A percentile compares a stretch with the other conserved stretches of the same genome.
phyloP scores from a whole-genome alignment of 805 yeast species.

The Metschnikowia aberdeeniae region DNA sequence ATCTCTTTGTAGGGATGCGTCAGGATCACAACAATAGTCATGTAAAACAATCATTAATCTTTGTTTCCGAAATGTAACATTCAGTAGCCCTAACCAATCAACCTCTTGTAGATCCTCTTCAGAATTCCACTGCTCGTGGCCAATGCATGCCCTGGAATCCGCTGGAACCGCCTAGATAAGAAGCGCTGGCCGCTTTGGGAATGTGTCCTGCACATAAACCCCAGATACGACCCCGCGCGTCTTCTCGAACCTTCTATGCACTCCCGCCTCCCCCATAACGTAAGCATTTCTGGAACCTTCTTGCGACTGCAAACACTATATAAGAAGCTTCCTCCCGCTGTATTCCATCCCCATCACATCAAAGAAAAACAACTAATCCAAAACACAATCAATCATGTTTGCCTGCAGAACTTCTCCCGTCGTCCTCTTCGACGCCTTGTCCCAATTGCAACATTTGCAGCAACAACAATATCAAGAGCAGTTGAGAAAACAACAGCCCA shows the following conservation, averaged over 20 bases:
- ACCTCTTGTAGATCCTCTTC: too few species aligned
- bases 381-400: conserved; percentile 10
- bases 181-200: too few species aligned
- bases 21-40: background rate
- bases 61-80: background rate
- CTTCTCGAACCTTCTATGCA: conserved; percentile 4
- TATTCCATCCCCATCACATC: background rate
- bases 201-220: background rate
- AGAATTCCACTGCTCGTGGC: too few species aligned
- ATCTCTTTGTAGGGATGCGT: conserved; percentile 20
- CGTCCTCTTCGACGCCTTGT: conserved; percentile 12
- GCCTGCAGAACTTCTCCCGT: conserved; percentile 14
- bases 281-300: conserved; percentile 11
- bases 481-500: conserved; percentile 17
- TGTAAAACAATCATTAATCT: background rate
- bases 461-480: conserved; percentile 11
- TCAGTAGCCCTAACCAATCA: too few species aligned
- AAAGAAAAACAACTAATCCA: background rate
- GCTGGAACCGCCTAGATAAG: too few species aligned
- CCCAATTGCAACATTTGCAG: conserved; percentile 14
- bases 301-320: conserved; percentile 1
- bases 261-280: background rate
- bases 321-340: background rate
- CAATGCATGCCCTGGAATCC: background rate
- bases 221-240: background rate